Conservation (phyloP, 2,329 filamentous ascomycete species). For the Ophiostoma australiae region DNA sequence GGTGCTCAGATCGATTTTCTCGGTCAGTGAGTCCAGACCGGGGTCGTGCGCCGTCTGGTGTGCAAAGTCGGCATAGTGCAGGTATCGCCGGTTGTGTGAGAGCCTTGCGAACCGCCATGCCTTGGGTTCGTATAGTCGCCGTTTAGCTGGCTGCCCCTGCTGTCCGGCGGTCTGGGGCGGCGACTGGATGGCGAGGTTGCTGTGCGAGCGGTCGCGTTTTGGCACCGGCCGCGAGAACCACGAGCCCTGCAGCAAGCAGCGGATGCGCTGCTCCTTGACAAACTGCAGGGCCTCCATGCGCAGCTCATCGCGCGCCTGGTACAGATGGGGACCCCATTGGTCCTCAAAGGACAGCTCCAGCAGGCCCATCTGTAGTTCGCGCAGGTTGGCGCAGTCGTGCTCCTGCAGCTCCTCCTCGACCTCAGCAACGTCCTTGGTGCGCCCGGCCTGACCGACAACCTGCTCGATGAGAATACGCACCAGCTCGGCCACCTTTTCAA, state of each 20-base stretch:
- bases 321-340: conserved; percentile 85
- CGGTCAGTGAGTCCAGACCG: conserved; percentile 64
- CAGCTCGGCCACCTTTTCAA: conserved; percentile 88
- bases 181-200: conserved; percentile 23
- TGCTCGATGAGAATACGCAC: conserved; percentile 86
- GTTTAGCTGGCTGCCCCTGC: conserved; percentile 29
- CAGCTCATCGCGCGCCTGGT: conserved; percentile 84
- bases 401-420: conserved; percentile 84
- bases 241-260: conserved; percentile 79
- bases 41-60: conserved; percentile 60
- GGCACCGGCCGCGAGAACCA: conserved; percentile 67
- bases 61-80: conserved; percentile 86
- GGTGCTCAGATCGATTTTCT: conserved; percentile 80
- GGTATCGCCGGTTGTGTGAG: conserved; percentile 82
- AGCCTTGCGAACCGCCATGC: conserved; percentile 80
- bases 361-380: conserved; percentile 88
- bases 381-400: conserved; percentile 71
- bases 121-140: conserved; percentile 44
- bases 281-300: conserved; percentile 90
- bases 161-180: conserved; percentile 38
- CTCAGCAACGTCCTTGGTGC: conserved; percentile 78
- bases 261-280: conserved; percentile 91
- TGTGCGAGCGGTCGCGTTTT: conserved; percentile 33
- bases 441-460: conserved; percentile 73
- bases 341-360: conserved; percentile 89